Conservation (phyloP, 768 basidiomycete species). For the Tulasnella sp. region DNA sequence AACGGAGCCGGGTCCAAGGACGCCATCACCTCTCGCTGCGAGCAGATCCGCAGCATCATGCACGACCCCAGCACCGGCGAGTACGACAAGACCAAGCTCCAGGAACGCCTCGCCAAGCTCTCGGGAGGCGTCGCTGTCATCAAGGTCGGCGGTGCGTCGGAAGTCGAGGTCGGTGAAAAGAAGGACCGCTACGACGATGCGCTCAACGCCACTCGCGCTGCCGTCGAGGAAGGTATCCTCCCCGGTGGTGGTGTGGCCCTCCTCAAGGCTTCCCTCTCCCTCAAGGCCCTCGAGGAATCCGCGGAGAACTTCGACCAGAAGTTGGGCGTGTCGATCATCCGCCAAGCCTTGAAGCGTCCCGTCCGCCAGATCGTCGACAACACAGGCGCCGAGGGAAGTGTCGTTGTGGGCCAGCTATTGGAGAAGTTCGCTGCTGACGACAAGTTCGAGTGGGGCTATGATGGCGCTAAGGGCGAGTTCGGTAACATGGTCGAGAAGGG, state of each 20-base stretch:
- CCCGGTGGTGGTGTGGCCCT: constrained; percentile 94
- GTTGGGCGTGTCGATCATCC: constrained; percentile 88
- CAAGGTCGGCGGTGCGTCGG: constrained; percentile 86
- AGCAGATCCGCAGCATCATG: constrained; percentile 83
- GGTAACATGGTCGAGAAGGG: constrained; percentile 90
- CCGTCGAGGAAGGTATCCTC: constrained; percentile 96
- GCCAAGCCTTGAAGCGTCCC: constrained; percentile 72
- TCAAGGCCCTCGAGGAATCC: constrained; percentile 53
- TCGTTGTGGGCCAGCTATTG: constrained; percentile 82
- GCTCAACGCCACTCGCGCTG: constrained; percentile 93
- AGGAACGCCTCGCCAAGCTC: constrained; percentile 94
- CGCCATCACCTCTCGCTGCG: constrained; percentile 82
- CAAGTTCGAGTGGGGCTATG: constrained; percentile 81
- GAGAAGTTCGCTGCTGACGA: constrained; percentile 55
- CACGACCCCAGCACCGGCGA: constrained; percentile 78
- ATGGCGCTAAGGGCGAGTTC: constrained; percentile 84
- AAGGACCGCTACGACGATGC: constrained; percentile 98
- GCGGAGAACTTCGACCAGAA: constrained; percentile 89
- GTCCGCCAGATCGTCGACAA: constrained; percentile 83
- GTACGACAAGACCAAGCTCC: constrained; percentile 88
- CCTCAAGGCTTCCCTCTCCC: constrained; percentile 51
- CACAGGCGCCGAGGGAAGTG: constrained; percentile 87
- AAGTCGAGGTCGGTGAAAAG: constrained; percentile 98
- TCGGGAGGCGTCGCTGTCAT: constrained; percentile 96
- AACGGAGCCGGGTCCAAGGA: constrained; percentile 91